Base-by-base conservation (phyloP, 1,284 basidiomycete species). In the Sanghuangporus baumii region DNA sequence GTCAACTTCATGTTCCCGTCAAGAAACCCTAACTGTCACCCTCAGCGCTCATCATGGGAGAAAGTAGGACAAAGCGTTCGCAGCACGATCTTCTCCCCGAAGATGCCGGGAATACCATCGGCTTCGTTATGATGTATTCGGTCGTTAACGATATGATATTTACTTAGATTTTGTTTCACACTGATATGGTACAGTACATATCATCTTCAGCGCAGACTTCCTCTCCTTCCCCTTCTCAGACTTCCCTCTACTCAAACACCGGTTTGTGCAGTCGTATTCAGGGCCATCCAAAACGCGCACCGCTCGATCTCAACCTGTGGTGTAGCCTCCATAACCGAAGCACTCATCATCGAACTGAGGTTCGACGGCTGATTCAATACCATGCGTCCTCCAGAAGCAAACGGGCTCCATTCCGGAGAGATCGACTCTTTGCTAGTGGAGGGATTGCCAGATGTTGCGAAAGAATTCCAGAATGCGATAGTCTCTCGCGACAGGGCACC, bases 391-490 rank as follows among this genome's bases (percentile, higher is more conserved):
- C 65, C 55, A 38, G 65, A 56, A 11, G 64, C 58, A 54, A 69
- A 70, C 14, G 57, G 47, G n/a, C 63, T 66, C 78, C 77, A 78
- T 11, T 55, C 31, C 1, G 75, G 74, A 3, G 76, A 76, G 12
- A 65, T 69, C 1, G 68, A n/a, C 40, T 69, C 60, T 60, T 71
- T 74, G 41, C 60, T 63, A 0, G 63, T 65, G 8, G 76, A 75
- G 1, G 78, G 78, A 60, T 76, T 57, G 14, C 75, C 76, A 6
- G 69, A 69, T 1, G 72, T 68, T 2, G 69, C 71, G 64, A 80
- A 79, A 1, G 78, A 79, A 12, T 78, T 77, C 79, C 79, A 81
- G 65, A 76, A 79, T 9, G 71, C 74, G 43, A 80, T 78, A 14
- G 77, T 76, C 66, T 79, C 76, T 52, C 70, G 65, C 4, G 78